Evolutionary conservation across 345 rosid genomes (phyloP).

Genomic region (Pistacia integerrima): DNA sequence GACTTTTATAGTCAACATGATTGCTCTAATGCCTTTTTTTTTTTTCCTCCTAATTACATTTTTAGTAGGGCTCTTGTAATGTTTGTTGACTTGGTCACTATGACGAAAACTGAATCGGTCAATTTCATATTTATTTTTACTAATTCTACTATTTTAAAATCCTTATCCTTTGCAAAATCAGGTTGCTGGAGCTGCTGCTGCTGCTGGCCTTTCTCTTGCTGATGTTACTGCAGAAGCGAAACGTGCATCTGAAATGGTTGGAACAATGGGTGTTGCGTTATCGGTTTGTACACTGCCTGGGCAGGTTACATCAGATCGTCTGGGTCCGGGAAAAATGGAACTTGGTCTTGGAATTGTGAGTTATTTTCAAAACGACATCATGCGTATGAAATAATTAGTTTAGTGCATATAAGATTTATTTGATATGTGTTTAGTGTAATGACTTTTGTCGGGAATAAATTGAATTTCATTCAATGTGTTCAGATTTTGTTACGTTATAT

Average conservation of each 20-base stretch:
- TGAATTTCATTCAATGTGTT: background rate
- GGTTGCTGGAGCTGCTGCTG: slow-evolving; percentile 98
- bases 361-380: slow-evolving; percentile 19
- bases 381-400: background rate
- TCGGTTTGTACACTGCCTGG: slow-evolving; percentile 94
- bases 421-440: background rate
- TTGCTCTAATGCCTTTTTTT: background rate
- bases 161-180: slow-evolving; percentile 36
- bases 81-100: background rate
- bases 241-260: slow-evolving; percentile 79
- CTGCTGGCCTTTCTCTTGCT: slow-evolving; percentile 76
- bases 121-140: background rate
- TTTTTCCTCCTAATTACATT: background rate
- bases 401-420: background rate
- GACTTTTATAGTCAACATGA: background rate
- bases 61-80: background rate
- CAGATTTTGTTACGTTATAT: background rate
- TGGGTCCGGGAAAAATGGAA: slow-evolving; percentile 91
- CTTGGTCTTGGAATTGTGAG: slow-evolving; percentile 99
- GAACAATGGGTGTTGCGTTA: slow-evolving; percentile 94
- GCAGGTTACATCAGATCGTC: slow-evolving; percentile 81
- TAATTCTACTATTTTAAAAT: slow-evolving; percentile 15
- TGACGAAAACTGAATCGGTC: background rate
- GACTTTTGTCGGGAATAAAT: background rate
- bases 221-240: slow-evolving; percentile 82